Conservation (phyloP, 2,329 filamentous ascomycete species). For the Seiridium cupressi region DNA sequence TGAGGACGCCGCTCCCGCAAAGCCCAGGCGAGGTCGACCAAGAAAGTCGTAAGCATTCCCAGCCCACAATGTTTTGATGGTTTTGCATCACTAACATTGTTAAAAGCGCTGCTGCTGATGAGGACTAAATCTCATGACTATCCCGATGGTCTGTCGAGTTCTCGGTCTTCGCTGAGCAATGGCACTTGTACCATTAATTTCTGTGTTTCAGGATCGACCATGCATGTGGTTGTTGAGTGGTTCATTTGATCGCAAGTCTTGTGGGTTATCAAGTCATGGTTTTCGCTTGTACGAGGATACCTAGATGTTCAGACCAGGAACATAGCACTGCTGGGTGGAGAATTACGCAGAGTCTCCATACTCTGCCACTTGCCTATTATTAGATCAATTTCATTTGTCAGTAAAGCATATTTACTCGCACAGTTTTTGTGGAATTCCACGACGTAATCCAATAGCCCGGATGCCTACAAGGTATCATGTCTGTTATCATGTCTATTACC, state of each 20-base stretch:
- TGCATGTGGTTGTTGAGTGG: neutral
- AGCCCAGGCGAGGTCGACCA: constrained; percentile 6
- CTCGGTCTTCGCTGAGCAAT: too few relatives aligned
- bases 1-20: neutral
- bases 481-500: too few relatives aligned
- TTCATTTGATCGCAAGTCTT: too few relatives aligned
- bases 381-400: neutral
- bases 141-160: neutral
- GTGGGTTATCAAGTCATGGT: neutral
- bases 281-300: neutral
- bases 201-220: neutral
- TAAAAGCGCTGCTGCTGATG: neutral
- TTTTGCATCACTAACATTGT: neutral
- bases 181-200: too few relatives aligned
- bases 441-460: too few relatives aligned
- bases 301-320: neutral
- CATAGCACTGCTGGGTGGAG: neutral
- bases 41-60: constrained; percentile 5
- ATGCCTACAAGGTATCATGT: too few relatives aligned
- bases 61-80: neutral
- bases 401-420: too few relatives aligned
- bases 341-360: too few relatives aligned
- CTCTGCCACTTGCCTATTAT: neutral
- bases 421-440: too few relatives aligned
- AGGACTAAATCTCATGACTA: neutral